Evolutionary conservation across 2,329 filamentous ascomycete genomes (phyloP).

Genomic region (Colletotrichum sp.): DNA sequence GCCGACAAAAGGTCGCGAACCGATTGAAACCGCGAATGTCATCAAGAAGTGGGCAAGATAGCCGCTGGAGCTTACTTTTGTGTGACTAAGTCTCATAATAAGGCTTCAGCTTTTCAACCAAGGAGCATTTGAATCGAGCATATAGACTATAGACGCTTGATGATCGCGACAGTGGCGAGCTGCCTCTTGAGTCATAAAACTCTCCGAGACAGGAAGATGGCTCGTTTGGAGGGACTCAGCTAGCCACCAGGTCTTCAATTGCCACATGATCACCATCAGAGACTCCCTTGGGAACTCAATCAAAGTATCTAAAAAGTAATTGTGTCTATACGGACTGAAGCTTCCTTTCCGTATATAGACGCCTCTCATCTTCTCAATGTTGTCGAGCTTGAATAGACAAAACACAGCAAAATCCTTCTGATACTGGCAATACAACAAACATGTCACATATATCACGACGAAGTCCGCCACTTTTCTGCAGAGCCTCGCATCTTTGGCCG

Average conservation of each 20-base stretch:
- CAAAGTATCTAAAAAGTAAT: background rate
- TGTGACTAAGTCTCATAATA: background rate
- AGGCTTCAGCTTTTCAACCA: background rate
- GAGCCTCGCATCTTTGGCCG: background rate
- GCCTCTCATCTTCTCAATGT: no score
- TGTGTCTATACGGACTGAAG: no score
- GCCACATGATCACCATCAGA: rapidly evolving
- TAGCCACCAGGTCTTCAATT: background rate
- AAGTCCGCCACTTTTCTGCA: background rate
- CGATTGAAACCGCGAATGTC: background rate
- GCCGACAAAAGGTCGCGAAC: background rate
- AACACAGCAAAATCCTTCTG: no score
- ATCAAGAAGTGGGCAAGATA: background rate
- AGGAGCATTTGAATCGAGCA: background rate
- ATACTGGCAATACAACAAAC: no score
- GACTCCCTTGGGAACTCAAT: background rate
- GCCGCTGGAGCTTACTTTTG: background rate
- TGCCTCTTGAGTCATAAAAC: background rate
- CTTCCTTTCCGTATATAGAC: no score
- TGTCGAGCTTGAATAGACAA: no score
- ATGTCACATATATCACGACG: no score
- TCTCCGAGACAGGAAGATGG: background rate
- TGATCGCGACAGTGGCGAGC: background rate
- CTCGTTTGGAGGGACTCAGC: background rate
- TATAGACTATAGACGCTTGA: rapidly evolving